phyloP scores from a whole-genome alignment of 208 protist species.

The Crithidia thermophila region DNA sequence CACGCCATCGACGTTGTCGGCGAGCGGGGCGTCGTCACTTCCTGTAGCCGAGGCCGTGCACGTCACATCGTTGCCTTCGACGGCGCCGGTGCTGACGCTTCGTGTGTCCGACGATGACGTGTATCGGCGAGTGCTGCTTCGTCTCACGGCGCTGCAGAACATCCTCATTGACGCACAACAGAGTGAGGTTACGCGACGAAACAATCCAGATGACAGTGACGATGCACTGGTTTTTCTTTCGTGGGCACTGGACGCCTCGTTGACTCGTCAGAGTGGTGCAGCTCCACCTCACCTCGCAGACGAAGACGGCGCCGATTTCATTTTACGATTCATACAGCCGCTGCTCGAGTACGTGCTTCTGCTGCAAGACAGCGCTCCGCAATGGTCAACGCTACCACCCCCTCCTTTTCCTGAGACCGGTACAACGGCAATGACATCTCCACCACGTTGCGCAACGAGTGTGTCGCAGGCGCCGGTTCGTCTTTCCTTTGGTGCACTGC shows the following conservation, averaged over 20 bases:
- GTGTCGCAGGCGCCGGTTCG: slow-evolving; percentile 7
- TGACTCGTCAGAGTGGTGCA: neutral
- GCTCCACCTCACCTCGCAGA: neutral
- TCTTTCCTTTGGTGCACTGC: slow-evolving; percentile 53
- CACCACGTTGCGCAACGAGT: too few relatives aligned
- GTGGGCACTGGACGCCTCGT: neutral
- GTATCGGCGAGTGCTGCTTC: slow-evolving; percentile 57
- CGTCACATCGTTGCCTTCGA: neutral
- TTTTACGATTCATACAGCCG: slow-evolving; percentile 43
- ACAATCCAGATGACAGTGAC: neutral
- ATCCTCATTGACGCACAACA: neutral
- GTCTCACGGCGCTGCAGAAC: slow-evolving; percentile 31
- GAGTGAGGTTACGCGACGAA: neutral
- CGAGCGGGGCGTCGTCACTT: too few relatives aligned
- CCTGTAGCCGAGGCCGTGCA: too few relatives aligned
- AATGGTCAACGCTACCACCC: too few relatives aligned
- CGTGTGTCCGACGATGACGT: slow-evolving; percentile 51
- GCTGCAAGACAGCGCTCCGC: slow-evolving; percentile 14
- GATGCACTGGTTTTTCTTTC: slow-evolving; percentile 15
- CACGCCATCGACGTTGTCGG: too few relatives aligned
- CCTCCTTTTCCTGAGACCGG: too few relatives aligned
- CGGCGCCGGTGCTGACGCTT: slow-evolving; percentile 19
- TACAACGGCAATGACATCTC: too few relatives aligned
- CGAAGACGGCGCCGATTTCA: slow-evolving; percentile 14
- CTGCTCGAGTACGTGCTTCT: slow-evolving; percentile 42